phyloP scores from a whole-genome alignment of 345 rosid species.

The Pistacia integerrima region DNA sequence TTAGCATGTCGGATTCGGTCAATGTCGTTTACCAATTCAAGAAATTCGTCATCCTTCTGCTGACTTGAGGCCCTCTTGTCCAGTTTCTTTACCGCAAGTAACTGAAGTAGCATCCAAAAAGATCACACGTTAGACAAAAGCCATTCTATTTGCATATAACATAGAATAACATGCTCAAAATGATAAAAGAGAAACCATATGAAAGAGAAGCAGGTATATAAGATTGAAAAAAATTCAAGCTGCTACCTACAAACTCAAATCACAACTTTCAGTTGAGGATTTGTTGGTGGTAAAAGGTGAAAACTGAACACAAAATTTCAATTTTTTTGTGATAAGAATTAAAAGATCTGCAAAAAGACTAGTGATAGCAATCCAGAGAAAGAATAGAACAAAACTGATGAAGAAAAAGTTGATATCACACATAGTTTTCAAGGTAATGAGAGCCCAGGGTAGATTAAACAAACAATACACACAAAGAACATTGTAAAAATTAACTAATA shows the following conservation, averaged over 20 bases:
- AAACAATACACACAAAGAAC: constrained; percentile 7
- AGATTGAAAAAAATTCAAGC: background rate
- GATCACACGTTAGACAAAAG: constrained; percentile 21
- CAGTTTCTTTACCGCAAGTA: constrained; percentile 89
- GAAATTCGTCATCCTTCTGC: constrained; percentile 75
- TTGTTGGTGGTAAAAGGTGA: background rate
- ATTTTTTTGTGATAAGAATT: background rate
- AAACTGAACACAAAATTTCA: background rate
- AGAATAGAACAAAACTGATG: constrained; percentile 1
- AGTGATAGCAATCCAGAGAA: background rate
- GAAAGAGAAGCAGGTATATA: background rate
- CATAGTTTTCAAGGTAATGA: background rate
- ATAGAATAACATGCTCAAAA: background rate
- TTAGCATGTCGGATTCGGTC: constrained; percentile 85
- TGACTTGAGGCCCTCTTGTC: constrained; percentile 67
- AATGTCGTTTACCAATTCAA: constrained; percentile 73
- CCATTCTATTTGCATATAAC: background rate
- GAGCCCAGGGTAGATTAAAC: background rate
- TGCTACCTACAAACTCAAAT: constrained; percentile 1
- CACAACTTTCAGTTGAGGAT: background rate
- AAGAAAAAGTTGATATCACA: background rate
- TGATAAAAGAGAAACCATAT: background rate
- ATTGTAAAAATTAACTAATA: background rate
- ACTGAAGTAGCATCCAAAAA: constrained; percentile 46
- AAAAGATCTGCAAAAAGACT: background rate